Percentiles rank a stretch among this genome's conserved stretches.
Evolutionary conservation across 139 green algal genomes (phyloP).

Genomic region (Chlamydomonas applanata): DNA sequence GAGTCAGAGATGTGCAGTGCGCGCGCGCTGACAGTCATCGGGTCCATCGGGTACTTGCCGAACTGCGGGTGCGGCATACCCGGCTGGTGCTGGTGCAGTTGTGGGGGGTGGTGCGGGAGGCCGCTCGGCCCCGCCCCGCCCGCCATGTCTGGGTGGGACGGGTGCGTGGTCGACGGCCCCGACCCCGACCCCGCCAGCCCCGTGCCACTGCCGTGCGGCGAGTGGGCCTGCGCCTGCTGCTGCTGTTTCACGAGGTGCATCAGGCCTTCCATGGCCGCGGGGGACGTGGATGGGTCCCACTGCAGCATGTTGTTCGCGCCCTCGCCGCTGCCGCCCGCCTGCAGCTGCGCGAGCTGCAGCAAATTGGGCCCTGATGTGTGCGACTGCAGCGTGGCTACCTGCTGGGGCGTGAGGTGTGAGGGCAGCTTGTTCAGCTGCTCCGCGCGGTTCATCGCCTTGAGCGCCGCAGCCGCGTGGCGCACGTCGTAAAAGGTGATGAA

Average conservation of each 20-base stretch:
- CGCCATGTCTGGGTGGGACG: slow-evolving; percentile 14
- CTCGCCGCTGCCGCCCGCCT: not conserved
- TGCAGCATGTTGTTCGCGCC: not conserved
- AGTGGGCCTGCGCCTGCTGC: slow-evolving; percentile 12
- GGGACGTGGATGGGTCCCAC: slow-evolving; percentile 5
- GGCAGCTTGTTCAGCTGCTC: slow-evolving; percentile 49
- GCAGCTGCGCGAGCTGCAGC: slow-evolving; percentile 22
- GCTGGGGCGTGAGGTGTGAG: slow-evolving; percentile 39
- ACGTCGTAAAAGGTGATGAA: slow-evolving; percentile 91
- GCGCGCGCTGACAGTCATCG: not conserved
- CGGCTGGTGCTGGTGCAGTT: slow-evolving; percentile 15
- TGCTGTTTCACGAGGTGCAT: slow-evolving; percentile 31
- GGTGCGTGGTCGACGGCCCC: not conserved
- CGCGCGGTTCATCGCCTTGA: slow-evolving; percentile 60
- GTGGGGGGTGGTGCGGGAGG: not conserved
- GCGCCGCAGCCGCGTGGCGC: slow-evolving; percentile 54
- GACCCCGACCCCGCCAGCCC: no score
- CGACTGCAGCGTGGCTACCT: slow-evolving; percentile 23
- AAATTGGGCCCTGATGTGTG: slow-evolving; percentile 16
- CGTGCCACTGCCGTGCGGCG: not conserved
- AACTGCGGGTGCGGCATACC: not conserved
- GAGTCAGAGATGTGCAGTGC: slow-evolving; percentile 48
- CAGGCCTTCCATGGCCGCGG: slow-evolving; percentile 16
- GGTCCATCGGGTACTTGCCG: not conserved
- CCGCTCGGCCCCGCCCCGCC: not conserved